A percentile compares a stretch with the other conserved stretches of the same genome.
Evolutionary conservation across 768 basidiomycete species (phyloP).

Genomic region (Hypsizygus marmoreus): DNA sequence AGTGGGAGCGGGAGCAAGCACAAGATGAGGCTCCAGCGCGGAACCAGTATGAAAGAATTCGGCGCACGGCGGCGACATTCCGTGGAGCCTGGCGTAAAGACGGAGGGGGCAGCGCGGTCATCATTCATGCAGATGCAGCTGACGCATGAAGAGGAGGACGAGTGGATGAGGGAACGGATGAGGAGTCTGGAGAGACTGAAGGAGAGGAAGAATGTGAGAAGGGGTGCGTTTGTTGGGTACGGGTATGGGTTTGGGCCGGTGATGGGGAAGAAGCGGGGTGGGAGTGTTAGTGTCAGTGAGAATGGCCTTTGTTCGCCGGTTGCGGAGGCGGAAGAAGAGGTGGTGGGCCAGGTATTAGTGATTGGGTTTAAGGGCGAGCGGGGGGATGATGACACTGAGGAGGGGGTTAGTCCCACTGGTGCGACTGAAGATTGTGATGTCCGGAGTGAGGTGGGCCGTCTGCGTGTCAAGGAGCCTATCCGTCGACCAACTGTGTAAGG

Average conservation of each 20-base stretch:
- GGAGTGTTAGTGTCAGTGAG: not conserved
- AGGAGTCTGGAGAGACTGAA: slow-evolving; percentile 27
- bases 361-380: slow-evolving; percentile 3
- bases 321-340: slow-evolving; percentile 1
- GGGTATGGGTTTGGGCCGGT: not conserved
- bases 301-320: not conserved
- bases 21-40: not conserved
- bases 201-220: slow-evolving; percentile 29
- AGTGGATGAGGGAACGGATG: slow-evolving; percentile 34
- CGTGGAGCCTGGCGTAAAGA: not conserved
- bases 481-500: no score
- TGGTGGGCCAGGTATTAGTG: slow-evolving; percentile 1
- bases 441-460: not conserved
- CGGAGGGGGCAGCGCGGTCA: not conserved
- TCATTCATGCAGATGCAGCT: slow-evolving; percentile 10
- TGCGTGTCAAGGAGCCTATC: not conserved
- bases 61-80: slow-evolving; percentile 1
- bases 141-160: slow-evolving; percentile 26
- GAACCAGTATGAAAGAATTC: not conserved
- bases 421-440: not conserved
- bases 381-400: not conserved
- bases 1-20: no score
- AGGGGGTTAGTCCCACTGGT: not conserved
- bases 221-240: slow-evolving; percentile 10
- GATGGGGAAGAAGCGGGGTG: not conserved